These are phyloP conservation scores for Phycomyces nitens DNA, from an alignment of 192 early-diverging fungal species.

Conservation along the genomic window DNA sequence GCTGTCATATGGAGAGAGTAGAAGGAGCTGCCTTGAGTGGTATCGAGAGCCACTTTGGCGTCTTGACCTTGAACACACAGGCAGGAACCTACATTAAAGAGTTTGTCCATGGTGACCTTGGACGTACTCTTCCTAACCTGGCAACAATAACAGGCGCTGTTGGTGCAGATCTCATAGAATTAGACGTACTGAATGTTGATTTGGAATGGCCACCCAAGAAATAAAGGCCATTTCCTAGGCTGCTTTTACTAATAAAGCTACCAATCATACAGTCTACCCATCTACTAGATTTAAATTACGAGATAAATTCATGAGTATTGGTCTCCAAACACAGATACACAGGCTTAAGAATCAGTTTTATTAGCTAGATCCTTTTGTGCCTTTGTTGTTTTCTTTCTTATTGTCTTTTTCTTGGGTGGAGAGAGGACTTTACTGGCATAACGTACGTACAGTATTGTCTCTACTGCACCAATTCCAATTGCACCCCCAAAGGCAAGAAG, in stretches of 20 bases:
- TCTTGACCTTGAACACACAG: constrained; percentile 69
- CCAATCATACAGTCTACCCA: too few species aligned
- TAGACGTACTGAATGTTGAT: constrained; percentile 85
- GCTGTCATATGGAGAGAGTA: constrained; percentile 5
- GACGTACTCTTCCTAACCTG: constrained; percentile 77
- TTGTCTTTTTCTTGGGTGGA: constrained; percentile 4
- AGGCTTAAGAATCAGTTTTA: too few species aligned
- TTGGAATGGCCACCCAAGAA: constrained; percentile 76
- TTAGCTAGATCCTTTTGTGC: not conserved
- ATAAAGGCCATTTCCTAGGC: too few species aligned
- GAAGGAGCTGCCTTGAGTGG: not conserved
- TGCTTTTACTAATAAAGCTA: too few species aligned
- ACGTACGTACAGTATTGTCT: constrained; percentile 17
- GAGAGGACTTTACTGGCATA: not conserved
- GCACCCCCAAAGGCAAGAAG: constrained; percentile 22
- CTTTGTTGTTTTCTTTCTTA: not conserved
- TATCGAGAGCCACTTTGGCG: constrained; percentile 42
- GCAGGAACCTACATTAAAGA: constrained; percentile 95
- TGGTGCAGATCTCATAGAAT: constrained; percentile 67
- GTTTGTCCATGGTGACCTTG: constrained; percentile 92
- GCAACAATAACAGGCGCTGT: constrained; percentile 51
- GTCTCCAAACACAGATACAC: too few species aligned
- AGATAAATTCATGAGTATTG: too few species aligned
- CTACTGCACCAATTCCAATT: constrained; percentile 20
- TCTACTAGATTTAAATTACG: too few species aligned